Evolutionary conservation across 805 yeast genomes (phyloP), one percentile per base, ranked within the genome.

Genomic region (Cyberlindnera veronae): DNA sequence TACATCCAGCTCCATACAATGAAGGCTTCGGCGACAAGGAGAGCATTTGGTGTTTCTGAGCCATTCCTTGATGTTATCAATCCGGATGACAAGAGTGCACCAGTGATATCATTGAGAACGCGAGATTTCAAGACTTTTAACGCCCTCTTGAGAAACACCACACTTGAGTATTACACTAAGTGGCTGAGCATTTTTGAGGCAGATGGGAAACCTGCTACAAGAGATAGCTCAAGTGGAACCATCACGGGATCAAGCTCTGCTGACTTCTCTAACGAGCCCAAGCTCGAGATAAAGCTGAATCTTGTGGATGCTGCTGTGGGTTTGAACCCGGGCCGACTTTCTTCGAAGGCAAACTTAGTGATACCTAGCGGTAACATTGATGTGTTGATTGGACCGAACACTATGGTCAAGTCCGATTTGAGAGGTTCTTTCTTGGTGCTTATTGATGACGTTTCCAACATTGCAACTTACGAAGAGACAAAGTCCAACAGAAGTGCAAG

Each of bases 321-420:
- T 0, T 54, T 87, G 19, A 72, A 68, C 20, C 95, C 96, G 0
- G 76, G 77, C 8, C 61, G 81, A 39, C 55, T 87, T 14, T 50
- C 53, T 0, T 69, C 83, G n/a, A 78, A 79, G 44, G 71, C 79
- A 0, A 59, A 68, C 6, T 36, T 86, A 6, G 62, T 75, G 1
- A 43, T 84, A 0, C 67, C 71, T 11, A 72, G 72, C 39, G 89
- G 85, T 5, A 74, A 63, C 31, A 61, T 76, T 6, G 84, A 77
- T 34, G 37, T 81, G 2, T 57, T 65, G 2, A 44, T 70, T 14
- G 60, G 68, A 56, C 10, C 44, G 18, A 68, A 59, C 29, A 55
- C 59, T 12, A 59, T 56, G 41, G 43, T 70, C 5, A 74, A 70
- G 39, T 54, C 74, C 11, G 71, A 80, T 0, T 56, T 82, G 7